These are phyloP conservation scores for Epichloe aotearoae DNA, from an alignment of 2,329 filamentous ascomycete species.

Conservation along the genomic window DNA sequence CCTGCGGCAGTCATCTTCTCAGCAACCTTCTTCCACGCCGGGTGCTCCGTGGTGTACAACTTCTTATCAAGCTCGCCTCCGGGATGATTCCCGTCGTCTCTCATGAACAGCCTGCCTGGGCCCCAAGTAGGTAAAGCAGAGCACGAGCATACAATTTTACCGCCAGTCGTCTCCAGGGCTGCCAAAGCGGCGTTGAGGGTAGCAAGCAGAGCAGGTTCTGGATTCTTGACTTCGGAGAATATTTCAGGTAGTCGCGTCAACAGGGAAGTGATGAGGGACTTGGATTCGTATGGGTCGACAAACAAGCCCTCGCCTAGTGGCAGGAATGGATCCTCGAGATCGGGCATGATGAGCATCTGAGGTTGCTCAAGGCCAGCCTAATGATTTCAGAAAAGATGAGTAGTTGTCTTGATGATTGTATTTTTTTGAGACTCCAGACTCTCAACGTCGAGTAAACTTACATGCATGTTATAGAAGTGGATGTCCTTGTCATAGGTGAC, in stretches of 20 bases:
- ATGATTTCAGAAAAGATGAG: background rate
- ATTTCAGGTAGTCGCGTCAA: slow-evolving; percentile 70
- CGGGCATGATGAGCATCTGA: slow-evolving; percentile 98
- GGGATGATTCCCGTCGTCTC: slow-evolving; percentile 78
- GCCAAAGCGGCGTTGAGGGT: slow-evolving; percentile 71
- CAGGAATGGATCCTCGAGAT: slow-evolving; percentile 92
- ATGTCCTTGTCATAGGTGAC: slow-evolving; percentile 94
- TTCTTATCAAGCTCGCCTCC: slow-evolving; percentile 86
- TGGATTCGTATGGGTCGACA: slow-evolving; percentile 86
- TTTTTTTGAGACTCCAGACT: background rate
- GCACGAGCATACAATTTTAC: slow-evolving; percentile 81
- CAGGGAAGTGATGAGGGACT: slow-evolving; percentile 76
- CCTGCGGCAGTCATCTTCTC: slow-evolving; percentile 80
- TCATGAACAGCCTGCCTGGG: slow-evolving; percentile 69
- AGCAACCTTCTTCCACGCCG: slow-evolving; percentile 72
- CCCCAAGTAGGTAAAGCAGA: slow-evolving; percentile 86
- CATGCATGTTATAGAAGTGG: slow-evolving; percentile 92
- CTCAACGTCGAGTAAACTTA: slow-evolving; percentile 31
- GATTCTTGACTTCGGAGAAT: slow-evolving; percentile 78
- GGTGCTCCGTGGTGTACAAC: slow-evolving; percentile 79
- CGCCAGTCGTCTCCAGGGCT: slow-evolving; percentile 76
- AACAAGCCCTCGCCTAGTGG: slow-evolving; percentile 85
- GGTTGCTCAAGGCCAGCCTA: slow-evolving; percentile 67
- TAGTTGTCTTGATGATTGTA: background rate
- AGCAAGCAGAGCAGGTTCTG: slow-evolving; percentile 77